phyloP scores from a whole-genome alignment of 2,329 filamentous ascomycete species.

The Epichloe glyceriae region DNA sequence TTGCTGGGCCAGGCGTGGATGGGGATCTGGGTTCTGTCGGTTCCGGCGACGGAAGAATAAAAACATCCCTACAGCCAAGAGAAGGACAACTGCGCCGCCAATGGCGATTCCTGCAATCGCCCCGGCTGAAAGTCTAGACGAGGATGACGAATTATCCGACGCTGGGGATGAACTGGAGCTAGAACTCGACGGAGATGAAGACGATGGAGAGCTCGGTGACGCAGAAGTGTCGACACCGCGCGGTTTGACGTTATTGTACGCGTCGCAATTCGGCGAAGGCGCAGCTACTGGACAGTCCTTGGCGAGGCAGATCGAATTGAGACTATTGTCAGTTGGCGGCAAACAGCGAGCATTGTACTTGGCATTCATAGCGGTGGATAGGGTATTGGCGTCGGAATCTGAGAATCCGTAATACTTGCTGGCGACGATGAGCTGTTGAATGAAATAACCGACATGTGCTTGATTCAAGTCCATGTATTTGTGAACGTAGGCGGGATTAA shows the following conservation, averaged over 20 bases:
- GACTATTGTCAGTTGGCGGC: conserved; percentile 11
- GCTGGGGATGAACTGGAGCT: neutral
- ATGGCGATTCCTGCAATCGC: conserved; percentile 16
- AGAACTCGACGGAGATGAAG: neutral
- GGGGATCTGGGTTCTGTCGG: conserved; percentile 1
- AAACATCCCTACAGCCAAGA: conserved; percentile 9
- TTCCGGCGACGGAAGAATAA: conserved; percentile 9
- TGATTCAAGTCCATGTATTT: conserved; percentile 20
- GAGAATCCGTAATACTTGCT: conserved; percentile 17
- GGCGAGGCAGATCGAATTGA: conserved; percentile 17
- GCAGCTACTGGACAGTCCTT: conserved; percentile 15
- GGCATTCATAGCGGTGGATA: conserved; percentile 13
- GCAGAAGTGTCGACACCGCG: conserved; percentile 7
- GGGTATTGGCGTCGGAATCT: conserved; percentile 12
- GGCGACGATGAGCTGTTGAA: conserved; percentile 15
- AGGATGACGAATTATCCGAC: neutral
- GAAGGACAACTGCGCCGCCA: conserved; percentile 11
- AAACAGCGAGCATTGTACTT: conserved; percentile 17
- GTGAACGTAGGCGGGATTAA: conserved; percentile 18
- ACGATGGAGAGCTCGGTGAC: neutral
- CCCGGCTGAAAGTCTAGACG: conserved; percentile 5
- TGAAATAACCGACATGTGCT: conserved; percentile 18
- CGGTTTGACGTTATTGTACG: conserved; percentile 13
- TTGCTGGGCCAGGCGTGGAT: neutral
- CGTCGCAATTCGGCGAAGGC: conserved; percentile 14